phyloP scores from a whole-genome alignment of 2,329 filamentous ascomycete genomes.

The Fusarium sp. region DNA sequence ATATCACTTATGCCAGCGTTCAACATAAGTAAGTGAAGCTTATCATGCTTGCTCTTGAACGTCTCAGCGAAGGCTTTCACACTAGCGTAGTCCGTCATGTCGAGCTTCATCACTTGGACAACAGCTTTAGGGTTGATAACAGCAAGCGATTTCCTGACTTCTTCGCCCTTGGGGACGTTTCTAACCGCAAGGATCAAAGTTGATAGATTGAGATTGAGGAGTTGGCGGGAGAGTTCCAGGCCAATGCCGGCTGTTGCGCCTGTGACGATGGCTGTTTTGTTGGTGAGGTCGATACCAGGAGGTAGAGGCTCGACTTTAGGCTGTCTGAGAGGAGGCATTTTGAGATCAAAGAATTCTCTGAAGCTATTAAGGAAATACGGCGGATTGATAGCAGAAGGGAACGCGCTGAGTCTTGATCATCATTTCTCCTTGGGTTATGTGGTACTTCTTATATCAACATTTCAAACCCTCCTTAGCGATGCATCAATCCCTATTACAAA shows the following conservation, averaged over 20 bases:
- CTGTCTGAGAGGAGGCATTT: slow-evolving; percentile 22
- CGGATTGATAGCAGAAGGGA: too few species aligned
- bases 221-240: slow-evolving; percentile 52
- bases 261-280: slow-evolving; percentile 53
- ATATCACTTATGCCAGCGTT: slow-evolving; percentile 32
- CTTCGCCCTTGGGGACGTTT: slow-evolving; percentile 44
- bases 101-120: slow-evolving; percentile 30
- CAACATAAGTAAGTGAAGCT: slow-evolving; percentile 24
- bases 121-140: slow-evolving; percentile 16
- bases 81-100: slow-evolving; percentile 24
- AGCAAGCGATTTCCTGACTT: slow-evolving; percentile 25
- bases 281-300: slow-evolving; percentile 32
- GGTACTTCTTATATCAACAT: not conserved
- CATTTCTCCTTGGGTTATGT: not conserved
- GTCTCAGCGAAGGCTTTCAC: slow-evolving; percentile 3
- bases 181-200: slow-evolving; percentile 56
- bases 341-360: rapidly evolving
- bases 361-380: rapidly evolving
- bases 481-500: not conserved
- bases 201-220: slow-evolving; percentile 48
- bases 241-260: slow-evolving; percentile 58
- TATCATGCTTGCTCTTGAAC: not conserved
- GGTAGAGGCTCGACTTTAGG: slow-evolving; percentile 24
- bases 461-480: too few species aligned
- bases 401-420: not conserved